Conservation (phyloP, 768 basidiomycete species). For the Dioszegia crocea region DNA sequence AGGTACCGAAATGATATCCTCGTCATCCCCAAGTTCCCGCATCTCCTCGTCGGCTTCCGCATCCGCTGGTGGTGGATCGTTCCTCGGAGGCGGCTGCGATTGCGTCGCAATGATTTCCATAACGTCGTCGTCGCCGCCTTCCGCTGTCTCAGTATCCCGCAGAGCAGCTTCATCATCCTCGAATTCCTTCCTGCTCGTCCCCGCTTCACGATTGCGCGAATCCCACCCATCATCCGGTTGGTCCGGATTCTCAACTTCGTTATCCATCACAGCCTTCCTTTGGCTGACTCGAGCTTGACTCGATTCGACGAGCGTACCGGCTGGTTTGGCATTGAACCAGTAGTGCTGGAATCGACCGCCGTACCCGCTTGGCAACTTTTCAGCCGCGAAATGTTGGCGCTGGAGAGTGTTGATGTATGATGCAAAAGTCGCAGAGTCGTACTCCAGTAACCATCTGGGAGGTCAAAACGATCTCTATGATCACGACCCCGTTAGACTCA, state of each 20-base stretch:
- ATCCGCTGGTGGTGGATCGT: neutral
- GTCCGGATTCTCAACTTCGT: conserved; percentile 23
- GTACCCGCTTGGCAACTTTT: conserved; percentile 26
- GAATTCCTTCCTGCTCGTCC: conserved; percentile 5
- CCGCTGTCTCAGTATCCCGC: conserved; percentile 17
- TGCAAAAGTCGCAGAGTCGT: conserved; percentile 86
- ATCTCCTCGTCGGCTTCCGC: conserved; percentile 25
- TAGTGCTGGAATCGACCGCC: conserved; percentile 37
- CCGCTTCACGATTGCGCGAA: neutral
- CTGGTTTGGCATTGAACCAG: conserved; percentile 83
- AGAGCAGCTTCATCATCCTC: conserved; percentile 57
- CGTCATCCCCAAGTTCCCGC: conserved; percentile 19
- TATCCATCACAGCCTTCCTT: conserved; percentile 34
- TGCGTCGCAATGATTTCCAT: conserved; percentile 42
- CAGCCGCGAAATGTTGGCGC: conserved; percentile 59
- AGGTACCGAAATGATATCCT: conserved; percentile 6
- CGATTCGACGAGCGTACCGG: conserved; percentile 62
- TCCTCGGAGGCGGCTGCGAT: conserved; percentile 25
- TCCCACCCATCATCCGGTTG: conserved; percentile 8
- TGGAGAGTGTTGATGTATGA: conserved; percentile 85
- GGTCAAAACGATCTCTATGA: neutral
- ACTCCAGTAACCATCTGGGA: conserved; percentile 73
- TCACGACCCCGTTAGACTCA: conserved; percentile 49
- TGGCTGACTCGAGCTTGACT: conserved; percentile 38
- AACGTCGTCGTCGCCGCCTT: conserved; percentile 29